These are phyloP conservation scores for Erigeron canadensis DNA, from an alignment of 129 eudicot genomes.

Conservation along the genomic window DNA sequence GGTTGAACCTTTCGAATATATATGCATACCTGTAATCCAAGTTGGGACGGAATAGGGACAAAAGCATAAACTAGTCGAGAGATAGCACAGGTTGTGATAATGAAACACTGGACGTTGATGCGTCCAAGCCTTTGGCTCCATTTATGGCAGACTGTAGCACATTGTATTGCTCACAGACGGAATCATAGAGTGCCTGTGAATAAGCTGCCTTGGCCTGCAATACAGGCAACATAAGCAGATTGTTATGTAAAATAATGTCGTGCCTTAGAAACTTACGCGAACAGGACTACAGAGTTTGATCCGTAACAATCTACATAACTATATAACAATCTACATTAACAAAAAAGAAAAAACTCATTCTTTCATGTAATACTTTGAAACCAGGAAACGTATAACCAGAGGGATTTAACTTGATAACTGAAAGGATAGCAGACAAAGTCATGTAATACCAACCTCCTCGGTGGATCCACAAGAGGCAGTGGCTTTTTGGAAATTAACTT, in stretches of 20 bases:
- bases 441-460: slow-evolving; percentile 63
- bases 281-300: background rate
- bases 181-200: slow-evolving; percentile 64
- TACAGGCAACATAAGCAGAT: slow-evolving; percentile 8
- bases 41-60: slow-evolving; percentile 11
- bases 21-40: slow-evolving; percentile 26
- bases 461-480: slow-evolving; percentile 48
- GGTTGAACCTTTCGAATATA: background rate
- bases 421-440: background rate
- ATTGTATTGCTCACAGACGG: slow-evolving; percentile 67
- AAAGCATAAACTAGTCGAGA: slow-evolving; percentile 16
- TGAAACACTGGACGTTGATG: slow-evolving; percentile 63
- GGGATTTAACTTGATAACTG: background rate
- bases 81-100: slow-evolving; percentile 76
- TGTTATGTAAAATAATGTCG: background rate
- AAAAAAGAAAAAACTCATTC: background rate
- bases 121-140: slow-evolving; percentile 67
- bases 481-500: slow-evolving; percentile 49
- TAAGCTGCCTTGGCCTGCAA: slow-evolving; percentile 74
- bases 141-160: slow-evolving; percentile 78
- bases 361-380: background rate
- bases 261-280: background rate
- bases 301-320: background rate
- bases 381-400: background rate
- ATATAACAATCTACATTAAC: no score